Percentiles rank a stretch among this genome's conserved stretches.
Conservation (phyloP, 495 filamentous ascomycete genomes). For the Pyronema domesticum region DNA sequence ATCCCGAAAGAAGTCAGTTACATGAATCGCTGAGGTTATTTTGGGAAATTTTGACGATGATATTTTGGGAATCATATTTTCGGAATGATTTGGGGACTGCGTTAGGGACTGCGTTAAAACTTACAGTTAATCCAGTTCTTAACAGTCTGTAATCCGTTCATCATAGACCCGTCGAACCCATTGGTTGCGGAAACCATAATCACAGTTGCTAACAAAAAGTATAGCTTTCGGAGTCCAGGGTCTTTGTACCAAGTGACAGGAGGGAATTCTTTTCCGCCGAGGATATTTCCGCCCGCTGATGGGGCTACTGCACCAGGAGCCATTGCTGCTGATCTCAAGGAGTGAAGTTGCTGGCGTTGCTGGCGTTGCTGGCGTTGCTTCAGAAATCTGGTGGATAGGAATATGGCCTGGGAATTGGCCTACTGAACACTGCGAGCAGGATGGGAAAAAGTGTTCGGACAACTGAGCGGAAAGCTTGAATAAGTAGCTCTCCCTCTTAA, state of each 20-base stretch:
- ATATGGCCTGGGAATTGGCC: not conserved
- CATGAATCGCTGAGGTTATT: not conserved
- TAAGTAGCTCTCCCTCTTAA: not conserved
- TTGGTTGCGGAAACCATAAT: constrained; percentile 24
- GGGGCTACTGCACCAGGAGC: constrained; percentile 4
- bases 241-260: constrained; percentile 16
- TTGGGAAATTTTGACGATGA: too few species aligned
- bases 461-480: not conserved
- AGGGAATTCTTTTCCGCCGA: constrained; percentile 16
- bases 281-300: constrained; percentile 15
- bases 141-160: constrained; percentile 37
- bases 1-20: not conserved
- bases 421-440: not conserved
- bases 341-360: not conserved
- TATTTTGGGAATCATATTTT: not conserved
- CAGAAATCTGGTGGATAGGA: not conserved
- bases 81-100: not conserved
- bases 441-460: not conserved
- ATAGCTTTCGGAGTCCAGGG: constrained; percentile 17
- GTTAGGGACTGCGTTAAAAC: not conserved
- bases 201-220: constrained; percentile 16
- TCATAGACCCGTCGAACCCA: constrained; percentile 28
- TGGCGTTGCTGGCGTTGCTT: not conserved
- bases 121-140: constrained; percentile 31
- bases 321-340: not conserved